Evolutionary conservation across 192 early-diverging fungal species (phyloP), one percentile per base, ranked within the genome.

Genomic region (Ambispora gerdemannii): DNA sequence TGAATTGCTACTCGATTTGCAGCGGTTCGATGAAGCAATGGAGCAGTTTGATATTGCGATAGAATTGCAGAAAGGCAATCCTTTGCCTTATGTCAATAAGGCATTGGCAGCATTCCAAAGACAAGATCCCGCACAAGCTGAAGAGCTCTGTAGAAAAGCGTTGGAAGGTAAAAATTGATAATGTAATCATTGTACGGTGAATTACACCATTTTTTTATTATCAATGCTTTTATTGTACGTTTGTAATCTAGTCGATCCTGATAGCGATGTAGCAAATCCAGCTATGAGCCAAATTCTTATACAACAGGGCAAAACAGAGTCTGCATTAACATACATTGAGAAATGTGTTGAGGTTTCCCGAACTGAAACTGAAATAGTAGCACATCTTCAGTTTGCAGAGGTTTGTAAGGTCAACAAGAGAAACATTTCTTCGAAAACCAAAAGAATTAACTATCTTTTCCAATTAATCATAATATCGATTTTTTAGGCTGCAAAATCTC

Each of bases 21-120:
- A 90, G 67, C 82, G 84, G 28, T 88, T 90, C 34, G 86, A 88
- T 15, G 90, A 95, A 76, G 95, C 96, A 1, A 77, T 89, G 69
- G 83, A 86, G 13, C 86, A 87, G 65, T 97, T 98, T 73, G 90
- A 92, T 68, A 95, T 95, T 77, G 93, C 96, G 0, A 86, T 95
- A 49, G 82, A 88, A 63, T 77, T 97, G 71, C 89, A 91, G 74
- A 78, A 82, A 3, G 80, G 80, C 55, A 93, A 92, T 74, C 33
- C 97, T n/a, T 82, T 98, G 59, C 92, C 95, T n/a, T 96, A 95
- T 68, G 96, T 99, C 77, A 99, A 99, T 84, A 96, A 97, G 79
- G 91, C 93, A 19, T 82, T 92, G 38, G 55, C 78, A 88, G 67
- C 78, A 84, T 76, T 90, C 93, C 75, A 95, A 97, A 74, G 83